Evolutionary conservation across 2,329 filamentous ascomycete species (phyloP).

Genomic region (Dryadomyces quercivorus): DNA sequence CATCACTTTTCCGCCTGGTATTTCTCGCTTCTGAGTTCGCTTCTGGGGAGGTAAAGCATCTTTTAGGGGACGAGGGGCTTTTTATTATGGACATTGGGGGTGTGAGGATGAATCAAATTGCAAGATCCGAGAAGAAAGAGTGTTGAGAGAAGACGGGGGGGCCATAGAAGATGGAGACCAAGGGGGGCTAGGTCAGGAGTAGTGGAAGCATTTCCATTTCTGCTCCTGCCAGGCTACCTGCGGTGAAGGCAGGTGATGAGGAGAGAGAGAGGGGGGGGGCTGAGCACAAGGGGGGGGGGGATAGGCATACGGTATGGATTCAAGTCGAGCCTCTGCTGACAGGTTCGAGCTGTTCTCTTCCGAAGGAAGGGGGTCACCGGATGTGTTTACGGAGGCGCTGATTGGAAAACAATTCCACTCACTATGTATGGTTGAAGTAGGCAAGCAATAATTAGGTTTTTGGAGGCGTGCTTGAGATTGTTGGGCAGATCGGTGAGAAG

Average conservation of each 20-base stretch:
- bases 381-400: not conserved
- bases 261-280: too few species aligned
- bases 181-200: too few species aligned
- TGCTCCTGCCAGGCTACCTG: too few species aligned
- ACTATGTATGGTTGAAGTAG: not conserved
- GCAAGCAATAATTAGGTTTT: not conserved
- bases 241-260: too few species aligned
- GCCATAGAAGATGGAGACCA: not conserved
- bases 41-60: conserved; percentile 23
- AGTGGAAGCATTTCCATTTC: too few species aligned
- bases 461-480: not conserved
- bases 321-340: not conserved
- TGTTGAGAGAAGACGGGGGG: too few species aligned
- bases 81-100: not conserved
- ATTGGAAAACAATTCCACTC: not conserved
- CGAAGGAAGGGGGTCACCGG: not conserved
- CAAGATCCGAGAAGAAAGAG: not conserved
- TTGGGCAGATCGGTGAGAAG: not conserved
- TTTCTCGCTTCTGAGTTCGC: conserved; percentile 19
- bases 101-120: conserved; percentile 11
- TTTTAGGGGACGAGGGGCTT: conserved; percentile 20
- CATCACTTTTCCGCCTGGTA: conserved; percentile 19
- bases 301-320: not conserved
- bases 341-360: not conserved
- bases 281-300: too few species aligned